phyloP scores from a whole-genome alignment of 1,284 basidiomycete genomes.

The Fomitopsis schrenkii region DNA sequence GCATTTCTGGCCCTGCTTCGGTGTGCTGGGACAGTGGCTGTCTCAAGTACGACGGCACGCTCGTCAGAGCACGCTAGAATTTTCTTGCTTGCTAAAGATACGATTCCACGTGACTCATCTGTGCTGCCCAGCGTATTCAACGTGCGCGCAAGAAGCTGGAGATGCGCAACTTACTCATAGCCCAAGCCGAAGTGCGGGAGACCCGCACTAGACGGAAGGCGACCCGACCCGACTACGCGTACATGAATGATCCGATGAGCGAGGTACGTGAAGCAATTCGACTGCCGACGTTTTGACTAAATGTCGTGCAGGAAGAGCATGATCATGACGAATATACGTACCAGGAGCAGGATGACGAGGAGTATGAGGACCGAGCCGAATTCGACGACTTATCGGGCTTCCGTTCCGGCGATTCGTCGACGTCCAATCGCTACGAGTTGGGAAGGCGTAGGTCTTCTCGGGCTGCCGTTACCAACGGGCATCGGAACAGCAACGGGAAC shows the following conservation, averaged over 20 bases:
- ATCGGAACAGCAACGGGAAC: conserved; percentile 44
- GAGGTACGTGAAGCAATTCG: conserved; percentile 41
- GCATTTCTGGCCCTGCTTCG: background rate
- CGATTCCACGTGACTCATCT: conserved; percentile 19
- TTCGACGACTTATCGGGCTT: conserved; percentile 42
- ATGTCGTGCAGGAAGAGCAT: conserved; percentile 46
- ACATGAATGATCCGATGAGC: conserved; percentile 58
- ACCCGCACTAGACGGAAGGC: conserved; percentile 71
- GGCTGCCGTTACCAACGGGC: conserved; percentile 49
- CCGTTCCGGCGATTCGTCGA: conserved; percentile 34
- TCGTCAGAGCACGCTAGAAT: background rate
- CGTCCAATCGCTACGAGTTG: conserved; percentile 31
- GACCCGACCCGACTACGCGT: conserved; percentile 73
- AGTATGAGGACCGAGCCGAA: conserved; percentile 55
- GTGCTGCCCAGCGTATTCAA: conserved; percentile 55
- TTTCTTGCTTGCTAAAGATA: background rate
- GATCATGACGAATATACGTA: conserved; percentile 56
- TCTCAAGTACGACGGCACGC: background rate
- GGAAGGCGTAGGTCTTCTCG: conserved; percentile 63
- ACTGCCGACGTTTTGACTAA: background rate
- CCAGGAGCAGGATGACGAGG: conserved; percentile 57
- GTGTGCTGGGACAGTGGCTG: background rate
- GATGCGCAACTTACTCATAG: conserved; percentile 57
- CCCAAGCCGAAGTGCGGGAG: conserved; percentile 71
- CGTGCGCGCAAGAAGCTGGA: conserved; percentile 64